These are phyloP conservation scores for Bipolaris cookei DNA, from an alignment of 2,329 filamentous ascomycete species.

Conservation along the genomic window DNA sequence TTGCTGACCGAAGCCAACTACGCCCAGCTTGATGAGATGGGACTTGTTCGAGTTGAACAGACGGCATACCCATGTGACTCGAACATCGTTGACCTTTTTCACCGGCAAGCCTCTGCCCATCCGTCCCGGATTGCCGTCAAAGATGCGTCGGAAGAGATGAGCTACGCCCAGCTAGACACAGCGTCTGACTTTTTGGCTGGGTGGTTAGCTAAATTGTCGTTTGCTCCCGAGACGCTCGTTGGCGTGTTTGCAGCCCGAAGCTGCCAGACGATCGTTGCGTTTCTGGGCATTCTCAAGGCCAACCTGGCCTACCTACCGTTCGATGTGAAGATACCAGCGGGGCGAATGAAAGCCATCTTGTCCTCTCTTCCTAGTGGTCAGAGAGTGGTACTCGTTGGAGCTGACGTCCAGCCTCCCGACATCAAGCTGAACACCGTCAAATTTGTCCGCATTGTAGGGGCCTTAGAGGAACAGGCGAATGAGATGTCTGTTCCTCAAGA, in stretches of 20 bases:
- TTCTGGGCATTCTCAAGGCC: slow-evolving; percentile 52
- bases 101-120: slow-evolving; percentile 1
- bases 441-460: not conserved
- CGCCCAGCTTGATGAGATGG: not conserved
- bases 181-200: slow-evolving; percentile 7
- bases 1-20: not conserved
- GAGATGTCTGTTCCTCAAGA: slow-evolving; percentile 25
- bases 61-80: slow-evolving; percentile 5
- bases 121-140: slow-evolving; percentile 13
- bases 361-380: slow-evolving; percentile 55
- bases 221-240: slow-evolving; percentile 15
- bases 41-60: not conserved
- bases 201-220: slow-evolving; percentile 1
- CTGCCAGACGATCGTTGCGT: slow-evolving; percentile 37
- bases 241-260: slow-evolving; percentile 24
- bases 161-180: slow-evolving; percentile 15
- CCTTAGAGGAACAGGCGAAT: slow-evolving; percentile 46
- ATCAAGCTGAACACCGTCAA: not conserved
- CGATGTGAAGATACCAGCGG: slow-evolving; percentile 44
- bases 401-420: not conserved
- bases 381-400: slow-evolving; percentile 44
- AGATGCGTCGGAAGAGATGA: slow-evolving; percentile 10
- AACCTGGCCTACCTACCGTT: slow-evolving; percentile 49
- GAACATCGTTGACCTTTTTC: slow-evolving; percentile 12
- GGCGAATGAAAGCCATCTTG: slow-evolving; percentile 36